Evolutionary conservation across 78 protist genomes (phyloP).

Genomic region (Dictyostelium purpureum): DNA sequence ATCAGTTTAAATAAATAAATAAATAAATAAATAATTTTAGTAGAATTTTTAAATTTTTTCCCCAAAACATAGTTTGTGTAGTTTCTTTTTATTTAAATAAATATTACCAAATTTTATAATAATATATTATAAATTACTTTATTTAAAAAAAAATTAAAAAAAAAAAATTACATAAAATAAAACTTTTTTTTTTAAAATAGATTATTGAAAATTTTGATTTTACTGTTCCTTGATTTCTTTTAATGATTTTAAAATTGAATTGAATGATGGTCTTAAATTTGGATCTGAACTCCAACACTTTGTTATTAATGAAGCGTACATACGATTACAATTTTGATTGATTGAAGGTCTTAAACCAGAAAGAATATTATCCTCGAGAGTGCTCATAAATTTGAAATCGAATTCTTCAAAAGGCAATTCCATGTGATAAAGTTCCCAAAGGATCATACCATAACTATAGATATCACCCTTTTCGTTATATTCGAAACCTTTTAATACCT

Average conservation of each 20-base stretch:
- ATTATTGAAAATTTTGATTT: neutral
- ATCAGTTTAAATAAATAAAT: no score
- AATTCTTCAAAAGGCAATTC: slow-evolving; percentile 76
- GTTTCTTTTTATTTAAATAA: no score
- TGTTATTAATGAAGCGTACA: slow-evolving; percentile 41
- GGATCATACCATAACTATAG: slow-evolving; percentile 77
- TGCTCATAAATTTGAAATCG: slow-evolving; percentile 72
- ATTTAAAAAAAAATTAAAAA: no score
- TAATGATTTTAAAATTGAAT: slow-evolving; percentile 22
- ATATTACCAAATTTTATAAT: no score
- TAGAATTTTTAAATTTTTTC: no score
- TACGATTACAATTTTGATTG: slow-evolving; percentile 18
- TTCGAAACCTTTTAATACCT: slow-evolving; percentile 46
- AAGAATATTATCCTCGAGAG: slow-evolving; percentile 65
- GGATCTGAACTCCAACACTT: slow-evolving; percentile 67
- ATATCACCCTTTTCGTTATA: slow-evolving; percentile 76
- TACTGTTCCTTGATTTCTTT: neutral
- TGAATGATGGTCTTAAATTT: slow-evolving; percentile 47
- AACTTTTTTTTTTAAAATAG: no score
- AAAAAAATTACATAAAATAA: no score
- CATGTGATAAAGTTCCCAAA: slow-evolving; percentile 78
- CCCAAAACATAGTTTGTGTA: no score
- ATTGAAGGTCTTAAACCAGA: slow-evolving; percentile 76
- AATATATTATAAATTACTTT: no score
- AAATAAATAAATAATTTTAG: no score